A percentile compares a stretch with the other conserved stretches of the same genome.
phyloP scores from a whole-genome alignment of 192 early-diverging fungal species.

The Haplosporangium gracile region DNA sequence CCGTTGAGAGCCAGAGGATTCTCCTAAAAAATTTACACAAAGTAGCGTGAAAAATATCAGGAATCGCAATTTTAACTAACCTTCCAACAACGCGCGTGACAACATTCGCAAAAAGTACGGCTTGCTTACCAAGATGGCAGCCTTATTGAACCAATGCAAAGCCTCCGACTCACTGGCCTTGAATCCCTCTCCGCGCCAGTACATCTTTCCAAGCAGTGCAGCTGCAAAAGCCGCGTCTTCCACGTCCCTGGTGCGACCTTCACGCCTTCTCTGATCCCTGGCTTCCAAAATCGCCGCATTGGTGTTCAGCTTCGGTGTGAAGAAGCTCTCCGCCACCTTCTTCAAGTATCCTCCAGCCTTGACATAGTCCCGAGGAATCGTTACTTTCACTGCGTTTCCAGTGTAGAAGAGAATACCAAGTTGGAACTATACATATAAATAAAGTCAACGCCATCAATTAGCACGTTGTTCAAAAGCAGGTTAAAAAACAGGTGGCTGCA shows the following conservation, averaged over 20 bases:
- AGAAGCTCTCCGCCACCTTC: conserved; percentile 64
- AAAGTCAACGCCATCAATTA: neutral
- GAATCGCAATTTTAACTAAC: too few species aligned
- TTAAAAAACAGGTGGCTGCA: neutral
- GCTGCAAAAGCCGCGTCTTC: conserved; percentile 78
- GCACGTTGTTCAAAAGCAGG: neutral
- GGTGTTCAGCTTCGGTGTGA: conserved; percentile 38
- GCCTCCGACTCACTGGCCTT: conserved; percentile 71
- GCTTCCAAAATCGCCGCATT: conserved; percentile 20
- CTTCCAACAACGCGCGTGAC: neutral
- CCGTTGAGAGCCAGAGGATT: conserved; percentile 79
- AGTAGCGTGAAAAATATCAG: neutral
- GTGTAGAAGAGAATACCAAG: conserved; percentile 88
- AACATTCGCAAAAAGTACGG: too few species aligned
- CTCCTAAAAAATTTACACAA: conserved; percentile 33
- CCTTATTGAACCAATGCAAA: conserved; percentile 82
- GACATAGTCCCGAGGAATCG: conserved; percentile 67
- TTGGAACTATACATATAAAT: conserved; percentile 60
- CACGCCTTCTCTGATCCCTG: conserved; percentile 3
- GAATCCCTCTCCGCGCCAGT: conserved; percentile 92
- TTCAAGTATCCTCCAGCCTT: conserved; percentile 74
- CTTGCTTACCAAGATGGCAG: conserved; percentile 61
- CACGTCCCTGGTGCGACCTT: conserved; percentile 22
- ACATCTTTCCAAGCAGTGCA: conserved; percentile 88
- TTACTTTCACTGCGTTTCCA: conserved; percentile 66